These are phyloP conservation scores for Psilocybe tampanensis DNA, from an alignment of 768 basidiomycete genomes.

Conservation along the genomic window DNA sequence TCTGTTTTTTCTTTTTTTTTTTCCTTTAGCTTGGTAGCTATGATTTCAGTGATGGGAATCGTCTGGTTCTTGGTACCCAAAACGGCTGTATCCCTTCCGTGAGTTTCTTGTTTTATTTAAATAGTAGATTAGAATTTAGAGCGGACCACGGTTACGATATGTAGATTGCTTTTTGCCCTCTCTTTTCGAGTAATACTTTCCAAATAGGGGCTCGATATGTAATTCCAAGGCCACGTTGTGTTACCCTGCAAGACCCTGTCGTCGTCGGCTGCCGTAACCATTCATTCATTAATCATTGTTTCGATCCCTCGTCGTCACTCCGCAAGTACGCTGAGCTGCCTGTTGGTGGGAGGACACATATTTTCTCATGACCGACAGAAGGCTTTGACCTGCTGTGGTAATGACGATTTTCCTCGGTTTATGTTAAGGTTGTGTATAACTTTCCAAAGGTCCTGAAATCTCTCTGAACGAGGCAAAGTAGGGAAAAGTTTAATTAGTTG, in stretches of 20 bases:
- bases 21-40: conserved; percentile 54
- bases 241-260: not conserved
- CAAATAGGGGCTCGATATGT: not conserved
- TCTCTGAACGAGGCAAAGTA: too few relatives aligned
- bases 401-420: too few relatives aligned
- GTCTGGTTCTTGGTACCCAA: conserved; percentile 53
- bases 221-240: not conserved
- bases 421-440: too few relatives aligned
- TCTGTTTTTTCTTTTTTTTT: too few relatives aligned
- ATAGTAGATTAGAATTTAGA: not conserved
- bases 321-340: too few relatives aligned
- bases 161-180: not conserved
- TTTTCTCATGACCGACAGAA: too few relatives aligned
- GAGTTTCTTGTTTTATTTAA: not conserved
- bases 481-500: too few relatives aligned
- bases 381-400: too few relatives aligned
- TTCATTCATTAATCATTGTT: too few relatives aligned
- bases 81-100: not conserved
- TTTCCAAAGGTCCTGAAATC: too few relatives aligned
- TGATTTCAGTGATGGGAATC: conserved; percentile 58
- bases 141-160: not conserved
- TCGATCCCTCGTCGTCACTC: too few relatives aligned
- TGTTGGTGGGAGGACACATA: too few relatives aligned
- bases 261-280: not conserved
- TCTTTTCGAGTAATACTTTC: not conserved